These are phyloP conservation scores for Arctostaphylos glauca DNA, from an alignment of 148 eudicot genomes.

Conservation along the genomic window DNA sequence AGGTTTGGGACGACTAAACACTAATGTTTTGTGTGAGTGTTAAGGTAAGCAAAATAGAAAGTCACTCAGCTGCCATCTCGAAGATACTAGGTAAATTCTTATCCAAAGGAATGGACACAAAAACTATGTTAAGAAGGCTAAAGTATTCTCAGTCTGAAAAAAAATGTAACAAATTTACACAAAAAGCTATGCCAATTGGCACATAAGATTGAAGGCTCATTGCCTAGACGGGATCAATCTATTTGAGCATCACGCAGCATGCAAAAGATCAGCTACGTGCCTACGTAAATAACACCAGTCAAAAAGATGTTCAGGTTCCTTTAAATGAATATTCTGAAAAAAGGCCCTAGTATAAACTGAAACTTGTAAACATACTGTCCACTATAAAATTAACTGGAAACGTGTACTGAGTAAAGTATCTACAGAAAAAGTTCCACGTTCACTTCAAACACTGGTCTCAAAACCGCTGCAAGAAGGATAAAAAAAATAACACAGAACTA, in stretches of 20 bases:
- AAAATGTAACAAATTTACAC: neutral
- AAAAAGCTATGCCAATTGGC: neutral
- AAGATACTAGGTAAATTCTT: neutral
- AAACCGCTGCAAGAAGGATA: neutral
- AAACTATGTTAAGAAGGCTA: neutral
- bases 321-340: neutral
- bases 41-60: neutral
- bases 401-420: neutral
- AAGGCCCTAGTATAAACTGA: neutral
- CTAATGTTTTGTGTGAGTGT: neutral
- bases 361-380: neutral
- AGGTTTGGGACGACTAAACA: too few species aligned
- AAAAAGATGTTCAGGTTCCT: neutral
- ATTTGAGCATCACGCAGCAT: neutral
- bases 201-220: neutral
- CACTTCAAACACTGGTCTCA: neutral
- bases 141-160: neutral
- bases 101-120: neutral
- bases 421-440: neutral
- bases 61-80: neutral
- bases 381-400: neutral
- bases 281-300: neutral
- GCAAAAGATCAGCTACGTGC: neutral
- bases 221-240: neutral
- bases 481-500: neutral